These are phyloP conservation scores for Osmozyma mogii DNA, from an alignment of 805 yeast genomes.

Conservation along the genomic window DNA sequence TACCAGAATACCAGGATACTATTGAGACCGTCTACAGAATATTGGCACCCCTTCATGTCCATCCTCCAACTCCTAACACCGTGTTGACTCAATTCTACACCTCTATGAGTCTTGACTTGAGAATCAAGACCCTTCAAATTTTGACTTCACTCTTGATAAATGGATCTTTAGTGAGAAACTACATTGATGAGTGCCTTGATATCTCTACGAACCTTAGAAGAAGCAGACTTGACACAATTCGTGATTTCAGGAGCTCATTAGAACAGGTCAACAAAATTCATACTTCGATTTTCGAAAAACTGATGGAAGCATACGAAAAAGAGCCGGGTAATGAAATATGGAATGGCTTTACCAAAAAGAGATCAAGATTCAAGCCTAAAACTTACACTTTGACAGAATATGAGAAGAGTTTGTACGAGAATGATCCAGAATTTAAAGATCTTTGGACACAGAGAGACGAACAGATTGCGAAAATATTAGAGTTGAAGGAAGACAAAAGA, in stretches of 20 bases:
- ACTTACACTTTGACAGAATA: conserved; percentile 34
- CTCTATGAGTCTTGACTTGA: conserved; percentile 42
- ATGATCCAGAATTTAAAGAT: conserved; percentile 35
- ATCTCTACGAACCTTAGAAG: conserved; percentile 54
- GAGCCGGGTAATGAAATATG: conserved; percentile 5
- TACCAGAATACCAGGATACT: conserved; percentile 43
- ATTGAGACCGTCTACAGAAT: conserved; percentile 43
- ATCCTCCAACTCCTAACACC: conserved; percentile 40
- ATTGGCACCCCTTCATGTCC: conserved; percentile 47
- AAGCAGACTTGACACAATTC: conserved; percentile 54
- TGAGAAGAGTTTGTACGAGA: conserved; percentile 31
- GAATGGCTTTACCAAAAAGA: conserved; percentile 12
- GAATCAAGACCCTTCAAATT: conserved; percentile 51
- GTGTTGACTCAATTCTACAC: conserved; percentile 49
- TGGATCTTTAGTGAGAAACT: conserved; percentile 49
- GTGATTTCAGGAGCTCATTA: conserved; percentile 46
- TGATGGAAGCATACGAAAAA: conserved; percentile 9
- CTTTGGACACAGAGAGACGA: conserved; percentile 40
- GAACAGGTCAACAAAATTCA: conserved; percentile 42
- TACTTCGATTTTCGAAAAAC: conserved; percentile 13
- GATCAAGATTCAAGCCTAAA: conserved; percentile 19
- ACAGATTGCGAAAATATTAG: conserved; percentile 33
- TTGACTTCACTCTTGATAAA: conserved; percentile 55
- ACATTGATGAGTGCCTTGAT: conserved; percentile 64
- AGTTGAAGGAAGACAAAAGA: conserved; percentile 40